Percentiles rank a stretch among this genome's conserved stretches.
Conservation (phyloP, 306 rosid genomes). For the Lithocarpus polystachyus region DNA sequence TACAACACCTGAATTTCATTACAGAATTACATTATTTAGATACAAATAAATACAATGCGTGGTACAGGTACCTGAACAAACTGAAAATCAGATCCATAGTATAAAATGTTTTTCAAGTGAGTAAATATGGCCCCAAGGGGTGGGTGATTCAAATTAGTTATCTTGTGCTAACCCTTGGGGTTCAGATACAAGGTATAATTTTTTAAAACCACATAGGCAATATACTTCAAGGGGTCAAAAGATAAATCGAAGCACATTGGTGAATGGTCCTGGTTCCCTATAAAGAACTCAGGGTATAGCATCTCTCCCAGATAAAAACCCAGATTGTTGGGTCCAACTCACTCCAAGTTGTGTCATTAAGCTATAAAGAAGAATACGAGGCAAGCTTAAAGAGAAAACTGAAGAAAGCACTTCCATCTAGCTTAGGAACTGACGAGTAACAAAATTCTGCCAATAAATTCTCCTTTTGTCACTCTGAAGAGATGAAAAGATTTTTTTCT, state of each 20-base stretch:
- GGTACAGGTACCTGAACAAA: neutral
- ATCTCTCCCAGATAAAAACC: neutral
- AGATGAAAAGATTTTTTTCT: too few relatives aligned
- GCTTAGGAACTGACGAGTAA: too few relatives aligned
- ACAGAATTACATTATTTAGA: neutral
- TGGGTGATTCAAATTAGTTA: too few relatives aligned
- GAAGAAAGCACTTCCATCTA: neutral
- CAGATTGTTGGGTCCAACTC: neutral
- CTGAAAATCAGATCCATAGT: neutral
- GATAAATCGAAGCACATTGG: neutral
- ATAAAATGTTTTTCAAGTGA: neutral
- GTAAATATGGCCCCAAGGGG: too few relatives aligned
- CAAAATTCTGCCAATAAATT: too few relatives aligned
- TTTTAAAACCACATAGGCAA: neutral
- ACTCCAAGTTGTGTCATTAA: neutral
- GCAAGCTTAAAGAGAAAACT: neutral
- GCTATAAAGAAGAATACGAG: neutral
- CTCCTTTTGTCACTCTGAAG: too few relatives aligned
- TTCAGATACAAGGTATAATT: too few relatives aligned
- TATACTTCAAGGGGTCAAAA: neutral
- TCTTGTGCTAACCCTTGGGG: too few relatives aligned
- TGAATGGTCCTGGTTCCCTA: neutral
- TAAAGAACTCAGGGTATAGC: neutral
- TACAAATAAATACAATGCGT: neutral
- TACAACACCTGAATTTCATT: neutral